Evolutionary conservation across 495 filamentous ascomycete species (phyloP), one percentile per base, ranked within the genome.

Genomic region (Tuber borchii): DNA sequence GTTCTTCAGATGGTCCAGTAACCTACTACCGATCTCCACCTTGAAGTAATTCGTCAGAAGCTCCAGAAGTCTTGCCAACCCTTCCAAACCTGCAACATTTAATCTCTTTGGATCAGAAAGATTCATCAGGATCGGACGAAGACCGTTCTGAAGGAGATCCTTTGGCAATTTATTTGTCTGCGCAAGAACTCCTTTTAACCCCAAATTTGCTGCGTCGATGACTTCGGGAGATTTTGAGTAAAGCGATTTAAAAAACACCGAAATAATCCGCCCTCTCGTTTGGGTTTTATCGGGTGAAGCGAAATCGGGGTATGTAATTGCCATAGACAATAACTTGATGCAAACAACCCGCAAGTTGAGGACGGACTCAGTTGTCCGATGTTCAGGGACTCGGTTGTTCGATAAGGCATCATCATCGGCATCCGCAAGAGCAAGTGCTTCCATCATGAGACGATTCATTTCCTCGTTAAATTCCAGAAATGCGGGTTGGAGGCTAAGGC

Each of bases 21-120:
- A 85, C 68, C 94, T 88, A 46, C 93, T 89, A 9, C 96, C 96
- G 70, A 99, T 99, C 83, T 97, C 96, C 2, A 97, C 95, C 84
- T 99, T 99, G 86, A 99, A 99, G 83, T 98, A 98, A 71, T 96
- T 98, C 0, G 96, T 99, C 34, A 99, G 85, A 0, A 99, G 87
- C 42, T 93, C 92, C 75, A 99, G 85, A 7, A 99, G 87, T 42
- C 94, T 90, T 73, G 93, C 94, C 42, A 99, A 87, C 31, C 97
- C 96, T 78, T 98, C 94, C 42, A 99, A 87, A 3, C 93, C 93
- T 78, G 93, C 92, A 31, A 94, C 92, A 71, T 90, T 97, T 68
- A 99, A 84, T 71, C 95, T 90, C 84, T 94, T 93, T 0, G 94
- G 93, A 83, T 99, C 95, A 80, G 97, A 94, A 34, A 99, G 87